Evolutionary conservation across 2,329 filamentous ascomycete genomes (phyloP), one percentile per base, ranked within the genome.

Genomic region (Alternaria alternata): DNA sequence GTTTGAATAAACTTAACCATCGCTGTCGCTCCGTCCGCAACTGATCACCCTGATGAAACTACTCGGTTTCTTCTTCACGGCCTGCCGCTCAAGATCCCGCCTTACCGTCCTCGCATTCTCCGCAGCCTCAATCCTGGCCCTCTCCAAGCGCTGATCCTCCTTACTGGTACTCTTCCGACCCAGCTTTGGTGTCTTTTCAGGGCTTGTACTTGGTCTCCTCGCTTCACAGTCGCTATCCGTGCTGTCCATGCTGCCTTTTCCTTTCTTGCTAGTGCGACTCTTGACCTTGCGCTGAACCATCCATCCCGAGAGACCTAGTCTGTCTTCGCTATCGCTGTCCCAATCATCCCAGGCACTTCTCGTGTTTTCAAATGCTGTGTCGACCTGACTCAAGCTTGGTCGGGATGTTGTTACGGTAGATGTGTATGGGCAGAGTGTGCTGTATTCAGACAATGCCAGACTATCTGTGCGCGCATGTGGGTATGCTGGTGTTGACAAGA

Each of bases 321-420:
- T 75, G 51, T 75, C 72, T 1, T 65, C 69, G 28, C 64, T 64
- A 18, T 76, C 74, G n/a, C 69, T 74, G 49, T 77, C 75, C 68
- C 72, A 77, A 47, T 76, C 74, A 28, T 78, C 75, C 76, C 76
- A 78, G 38, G 73, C 76, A n/a, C 71, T 75, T 4, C 61, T 72
- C 5, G 70, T 69, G 49, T 74, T 73, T 20, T 76, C 74, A 20
- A 73, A 56, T 7, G 51, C 56, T n/a, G 68, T 68, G 52, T 69
- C 74, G 32, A 68, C 63, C 3, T 69, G 65, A 24, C 59, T 65
- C 2, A 69, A 55, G 20, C 68, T 68, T 1, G 66, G 65, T 12
- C 68, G 65, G 8, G 62, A 47, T 11, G 63, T 68, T 2, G 67
- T 59, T 1, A 61, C 48, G 7, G 63, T 54, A 2, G 69, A 62